Conservation (phyloP, 1,284 basidiomycete species). For the Austroboletus niveus region DNA sequence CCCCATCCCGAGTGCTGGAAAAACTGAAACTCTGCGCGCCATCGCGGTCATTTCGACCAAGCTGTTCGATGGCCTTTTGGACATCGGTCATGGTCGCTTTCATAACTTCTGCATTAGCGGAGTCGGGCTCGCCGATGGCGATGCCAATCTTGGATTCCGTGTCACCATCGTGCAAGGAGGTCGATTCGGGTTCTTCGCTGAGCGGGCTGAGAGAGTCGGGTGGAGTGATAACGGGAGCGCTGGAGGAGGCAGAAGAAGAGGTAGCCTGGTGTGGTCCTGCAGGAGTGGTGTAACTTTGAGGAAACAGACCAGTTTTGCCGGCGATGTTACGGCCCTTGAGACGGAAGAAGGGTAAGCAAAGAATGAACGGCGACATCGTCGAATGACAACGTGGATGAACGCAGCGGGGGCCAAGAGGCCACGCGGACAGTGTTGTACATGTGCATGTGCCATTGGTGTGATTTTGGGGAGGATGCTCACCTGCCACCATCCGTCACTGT, state of each 20-base stretch:
- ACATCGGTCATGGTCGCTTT: constrained; percentile 84
- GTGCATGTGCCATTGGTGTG: neutral
- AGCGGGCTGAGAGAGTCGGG: constrained; percentile 41
- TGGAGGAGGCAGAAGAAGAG: constrained; percentile 22
- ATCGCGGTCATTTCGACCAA: constrained; percentile 51
- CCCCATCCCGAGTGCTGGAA: constrained; percentile 57
- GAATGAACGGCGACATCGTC: constrained; percentile 25
- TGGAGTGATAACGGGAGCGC: constrained; percentile 24
- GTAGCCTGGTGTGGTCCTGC: constrained; percentile 42
- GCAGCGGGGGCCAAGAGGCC: constrained; percentile 6
- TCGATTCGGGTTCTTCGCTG: constrained; percentile 44
- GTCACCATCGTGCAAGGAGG: constrained; percentile 34
- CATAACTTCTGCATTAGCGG: constrained; percentile 59
- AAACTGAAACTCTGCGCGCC: constrained; percentile 72
- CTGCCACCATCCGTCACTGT: constrained; percentile 99
- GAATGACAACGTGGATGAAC: constrained; percentile 14
- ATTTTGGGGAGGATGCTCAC: constrained; percentile 47
- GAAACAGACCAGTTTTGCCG: constrained; percentile 88
- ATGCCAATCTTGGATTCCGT: constrained; percentile 23
- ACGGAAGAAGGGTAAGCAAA: constrained; percentile 21
- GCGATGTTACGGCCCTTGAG: constrained; percentile 78
- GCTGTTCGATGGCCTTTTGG: constrained; percentile 81
- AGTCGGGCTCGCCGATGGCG: constrained; percentile 25
- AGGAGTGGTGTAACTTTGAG: constrained; percentile 83
- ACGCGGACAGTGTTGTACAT: constrained; percentile 7